phyloP scores from a whole-genome alignment of 108 stramenopile genomes.

The Cyclotella atomus region DNA sequence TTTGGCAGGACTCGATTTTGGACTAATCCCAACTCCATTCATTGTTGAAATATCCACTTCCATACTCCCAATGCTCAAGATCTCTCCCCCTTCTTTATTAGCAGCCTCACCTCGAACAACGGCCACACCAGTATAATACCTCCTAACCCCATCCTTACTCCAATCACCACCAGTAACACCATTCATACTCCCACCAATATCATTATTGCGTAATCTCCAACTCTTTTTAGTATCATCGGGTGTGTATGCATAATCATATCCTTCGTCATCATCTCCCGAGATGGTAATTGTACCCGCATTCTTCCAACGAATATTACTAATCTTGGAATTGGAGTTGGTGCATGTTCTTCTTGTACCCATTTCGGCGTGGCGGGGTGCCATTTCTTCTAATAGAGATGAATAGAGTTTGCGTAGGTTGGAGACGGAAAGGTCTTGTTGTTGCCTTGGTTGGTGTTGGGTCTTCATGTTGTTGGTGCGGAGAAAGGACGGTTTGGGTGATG shows the following conservation, averaged over 20 bases:
- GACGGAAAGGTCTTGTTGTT: slow-evolving; percentile 28
- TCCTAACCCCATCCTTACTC: slow-evolving; percentile 37
- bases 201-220: slow-evolving; percentile 12
- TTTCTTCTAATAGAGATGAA: slow-evolving; percentile 41
- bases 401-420: slow-evolving; percentile 31
- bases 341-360: slow-evolving; percentile 9
- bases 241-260: slow-evolving; percentile 44
- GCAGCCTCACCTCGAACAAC: background rate
- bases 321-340: background rate
- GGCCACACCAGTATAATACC: slow-evolving; percentile 49
- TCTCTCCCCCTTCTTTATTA: background rate
- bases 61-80: slow-evolving; percentile 28
- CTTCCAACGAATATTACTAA: slow-evolving; percentile 35
- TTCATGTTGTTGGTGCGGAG: background rate
- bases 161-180: slow-evolving; percentile 44
- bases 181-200: slow-evolving; percentile 5
- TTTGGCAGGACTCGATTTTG: background rate
- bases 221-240: slow-evolving; percentile 29
- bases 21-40: slow-evolving; percentile 32
- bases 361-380: slow-evolving; percentile 35
- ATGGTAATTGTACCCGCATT: slow-evolving; percentile 37
- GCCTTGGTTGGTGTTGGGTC: background rate
- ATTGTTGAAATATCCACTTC: slow-evolving; percentile 29
- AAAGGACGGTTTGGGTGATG: background rate
- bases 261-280: slow-evolving; percentile 28